phyloP scores from a whole-genome alignment of 2,329 filamentous ascomycete species.

The Paraphaeosphaeria sporulosa region DNA sequence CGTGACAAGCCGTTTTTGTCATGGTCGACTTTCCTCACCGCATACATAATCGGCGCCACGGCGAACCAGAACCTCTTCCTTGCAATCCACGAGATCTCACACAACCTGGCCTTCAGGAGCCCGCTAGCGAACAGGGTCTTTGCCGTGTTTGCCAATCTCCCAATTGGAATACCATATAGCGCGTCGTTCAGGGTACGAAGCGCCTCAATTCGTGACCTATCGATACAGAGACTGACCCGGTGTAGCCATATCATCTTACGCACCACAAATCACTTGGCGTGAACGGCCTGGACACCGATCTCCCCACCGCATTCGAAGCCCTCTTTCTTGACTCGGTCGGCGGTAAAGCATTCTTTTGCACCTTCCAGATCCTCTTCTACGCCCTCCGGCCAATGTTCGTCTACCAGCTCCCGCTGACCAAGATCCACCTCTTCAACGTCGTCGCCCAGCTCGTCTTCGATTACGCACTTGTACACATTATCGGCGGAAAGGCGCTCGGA shows the following conservation, averaged over 20 bases:
- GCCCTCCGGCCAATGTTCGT: constrained; percentile 94
- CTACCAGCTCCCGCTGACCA: constrained; percentile 86
- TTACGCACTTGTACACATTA: constrained; percentile 67
- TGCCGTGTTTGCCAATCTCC: constrained; percentile 92
- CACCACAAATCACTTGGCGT: constrained; percentile 99
- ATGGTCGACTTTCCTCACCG: constrained; percentile 83
- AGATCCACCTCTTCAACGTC: constrained; percentile 85
- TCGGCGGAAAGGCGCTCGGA: constrained; percentile 71
- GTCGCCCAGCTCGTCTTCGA: constrained; percentile 80
- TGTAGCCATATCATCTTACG: constrained; percentile 90
- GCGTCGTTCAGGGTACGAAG: constrained; percentile 83
- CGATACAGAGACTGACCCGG: constrained; percentile 24
- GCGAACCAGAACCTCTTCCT: constrained; percentile 99
- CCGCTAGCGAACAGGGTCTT: constrained; percentile 81
- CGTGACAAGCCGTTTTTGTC: constrained; percentile 81
- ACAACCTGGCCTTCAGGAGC: constrained; percentile 92
- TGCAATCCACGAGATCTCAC: constrained; percentile 97
- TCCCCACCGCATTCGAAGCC: constrained; percentile 90
- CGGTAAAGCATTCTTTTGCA: constrained; percentile 98
- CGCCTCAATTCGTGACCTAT: neutral
- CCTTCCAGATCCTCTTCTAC: constrained; percentile 99
- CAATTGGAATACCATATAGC: constrained; percentile 94
- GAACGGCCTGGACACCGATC: constrained; percentile 92
- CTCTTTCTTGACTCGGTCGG: constrained; percentile 92
- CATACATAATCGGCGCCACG: constrained; percentile 91